A percentile compares a stretch with the other conserved stretches of the same genome.
Evolutionary conservation across 139 green algal genomes (phyloP).

Genomic region (Closterium sp.): DNA sequence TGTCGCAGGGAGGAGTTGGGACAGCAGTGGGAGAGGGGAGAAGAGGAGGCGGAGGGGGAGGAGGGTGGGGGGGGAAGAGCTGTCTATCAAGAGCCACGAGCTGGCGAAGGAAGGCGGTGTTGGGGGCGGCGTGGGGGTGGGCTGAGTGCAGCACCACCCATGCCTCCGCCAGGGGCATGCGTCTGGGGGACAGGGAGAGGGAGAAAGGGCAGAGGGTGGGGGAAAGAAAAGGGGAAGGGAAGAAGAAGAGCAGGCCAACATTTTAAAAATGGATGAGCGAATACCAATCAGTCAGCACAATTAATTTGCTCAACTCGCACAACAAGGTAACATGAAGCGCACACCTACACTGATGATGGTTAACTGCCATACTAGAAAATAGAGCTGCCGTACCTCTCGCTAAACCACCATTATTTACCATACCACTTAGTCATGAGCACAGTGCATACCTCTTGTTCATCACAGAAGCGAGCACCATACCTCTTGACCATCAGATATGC

Average conservation of each 20-base stretch:
- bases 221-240: background rate
- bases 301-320: too few species aligned
- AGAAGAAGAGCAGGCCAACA: background rate
- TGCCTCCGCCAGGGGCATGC: slow-evolving; percentile 57
- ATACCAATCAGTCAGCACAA: too few species aligned
- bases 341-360: too few species aligned
- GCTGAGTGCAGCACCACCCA: slow-evolving; percentile 53
- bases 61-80: slow-evolving; percentile 44
- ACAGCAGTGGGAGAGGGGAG: slow-evolving; percentile 68
- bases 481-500: too few species aligned
- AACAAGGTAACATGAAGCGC: too few species aligned
- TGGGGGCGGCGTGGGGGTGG: slow-evolving; percentile 69
- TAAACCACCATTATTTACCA: too few species aligned
- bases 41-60: slow-evolving; percentile 57
- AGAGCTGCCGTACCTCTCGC: too few species aligned
- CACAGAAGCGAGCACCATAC: too few species aligned
- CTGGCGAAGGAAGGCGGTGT: slow-evolving; percentile 76
- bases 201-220: background rate
- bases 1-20: slow-evolving; percentile 10
- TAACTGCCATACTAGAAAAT: too few species aligned
- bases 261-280: too few species aligned
- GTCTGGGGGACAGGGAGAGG: background rate
- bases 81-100: slow-evolving; percentile 21
- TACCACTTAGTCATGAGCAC: too few species aligned
- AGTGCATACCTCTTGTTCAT: too few species aligned